Base-by-base conservation (phyloP, 495 filamentous ascomycete genomes). In the Amphirosellinia nigrospora region DNA sequence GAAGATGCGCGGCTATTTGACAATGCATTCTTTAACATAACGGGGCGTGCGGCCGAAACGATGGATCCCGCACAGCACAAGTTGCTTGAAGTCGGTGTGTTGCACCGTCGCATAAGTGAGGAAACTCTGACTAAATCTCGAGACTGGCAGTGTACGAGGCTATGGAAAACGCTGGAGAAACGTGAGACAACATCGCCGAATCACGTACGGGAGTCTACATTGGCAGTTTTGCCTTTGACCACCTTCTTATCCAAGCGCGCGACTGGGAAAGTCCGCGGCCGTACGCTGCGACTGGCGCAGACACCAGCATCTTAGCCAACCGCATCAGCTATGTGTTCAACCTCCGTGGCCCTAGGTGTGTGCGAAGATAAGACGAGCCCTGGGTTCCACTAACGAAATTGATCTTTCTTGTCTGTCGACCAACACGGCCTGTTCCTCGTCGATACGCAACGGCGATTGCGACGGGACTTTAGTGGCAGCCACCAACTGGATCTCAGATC, bases 1-100 rank as follows among this genome's bases (percentile, higher is more conserved):
- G 52, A 55, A 55, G 52, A 55, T 28, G 52, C 32, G 28, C 32
- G 32, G 16, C 30, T 30, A 23, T 55, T 55, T 55, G 52, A 55
- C 28, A 23, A 23, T 19, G 26, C 52, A 32, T 55, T 55, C 19
- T 55, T 55, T 26, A 26, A 26, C 13, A 55, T 55, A 3, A 55
- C 52, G 5, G 26, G 32, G 26, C 30, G 26, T 55, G 52, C 30
- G 52, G 52, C 52, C 32, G 32, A 23, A 3, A 26, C 32, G 4
- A 48, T 48, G 45, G 45, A 48, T 8, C 45, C 45, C 10, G 19
- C 21, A 3, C 45, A 48, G n/a, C 7, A n/a, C 8, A 48, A 48
- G 23, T 8, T 48, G 19, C 45, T 48, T n/a, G 45, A 48, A n/a
- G n/a, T n/a, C n/a, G n/a, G 45, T 48, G 45, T 5, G 45, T 48